phyloP scores from a whole-genome alignment of 441 rosid genomes.

The Mallotus japonicus region DNA sequence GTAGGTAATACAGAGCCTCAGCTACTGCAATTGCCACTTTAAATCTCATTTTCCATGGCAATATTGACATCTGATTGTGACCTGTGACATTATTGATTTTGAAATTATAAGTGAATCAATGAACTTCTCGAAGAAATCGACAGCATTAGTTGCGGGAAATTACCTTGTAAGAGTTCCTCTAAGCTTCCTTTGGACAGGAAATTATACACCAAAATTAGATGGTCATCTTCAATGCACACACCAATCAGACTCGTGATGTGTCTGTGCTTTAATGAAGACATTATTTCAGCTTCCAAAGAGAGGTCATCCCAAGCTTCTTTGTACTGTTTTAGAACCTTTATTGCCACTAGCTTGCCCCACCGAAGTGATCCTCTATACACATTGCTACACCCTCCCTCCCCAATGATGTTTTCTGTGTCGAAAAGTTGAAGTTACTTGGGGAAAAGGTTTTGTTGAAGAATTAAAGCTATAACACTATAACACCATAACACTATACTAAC shows the following conservation, averaged over 20 bases:
- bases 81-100: constrained; percentile 27
- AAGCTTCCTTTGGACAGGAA: constrained; percentile 67
- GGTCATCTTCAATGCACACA: constrained; percentile 43
- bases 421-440: not conserved
- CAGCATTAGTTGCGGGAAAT: not conserved
- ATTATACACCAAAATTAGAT: constrained; percentile 63
- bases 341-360: constrained; percentile 57
- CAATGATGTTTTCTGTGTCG: constrained; percentile 56
- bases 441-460: constrained; percentile 2
- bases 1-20: constrained; percentile 70
- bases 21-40: constrained; percentile 59
- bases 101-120: not conserved
- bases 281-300: constrained; percentile 61
- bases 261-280: constrained; percentile 55
- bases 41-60: constrained; percentile 67
- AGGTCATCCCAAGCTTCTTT: constrained; percentile 61
- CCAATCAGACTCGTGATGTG: constrained; percentile 61
- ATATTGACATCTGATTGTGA: constrained; percentile 22
- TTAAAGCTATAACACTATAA: constrained; percentile 4
- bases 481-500: not conserved
- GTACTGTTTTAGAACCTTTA: constrained; percentile 62
- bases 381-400: constrained; percentile 77
- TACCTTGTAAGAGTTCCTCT: constrained; percentile 63
- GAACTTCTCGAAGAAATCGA: not conserved
- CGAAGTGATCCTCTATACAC: constrained; percentile 69